Percentiles rank a stretch among this genome's conserved stretches.
phyloP scores from a whole-genome alignment of 2,329 filamentous ascomycete genomes.

The Biscogniauxia mediterranea region DNA sequence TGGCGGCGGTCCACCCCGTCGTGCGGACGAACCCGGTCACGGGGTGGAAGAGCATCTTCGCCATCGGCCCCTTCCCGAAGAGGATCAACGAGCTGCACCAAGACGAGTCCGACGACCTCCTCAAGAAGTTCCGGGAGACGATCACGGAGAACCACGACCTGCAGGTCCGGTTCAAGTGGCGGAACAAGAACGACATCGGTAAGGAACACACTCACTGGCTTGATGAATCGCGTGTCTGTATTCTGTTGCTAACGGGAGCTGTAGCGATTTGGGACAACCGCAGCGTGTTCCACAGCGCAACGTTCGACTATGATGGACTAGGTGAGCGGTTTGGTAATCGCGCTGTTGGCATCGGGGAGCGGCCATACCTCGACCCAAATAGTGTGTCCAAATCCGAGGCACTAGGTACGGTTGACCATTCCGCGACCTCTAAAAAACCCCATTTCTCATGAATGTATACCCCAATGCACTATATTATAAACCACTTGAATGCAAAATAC shows the following conservation, averaged over 20 bases:
- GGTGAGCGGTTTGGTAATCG: slow-evolving; percentile 46
- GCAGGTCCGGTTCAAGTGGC: slow-evolving; percentile 48
- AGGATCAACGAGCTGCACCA: slow-evolving; percentile 43
- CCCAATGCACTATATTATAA: too few relatives aligned
- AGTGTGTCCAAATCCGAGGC: slow-evolving; percentile 44
- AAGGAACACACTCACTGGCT: slow-evolving; percentile 29
- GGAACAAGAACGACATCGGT: slow-evolving; percentile 43
- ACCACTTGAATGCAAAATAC: too few relatives aligned
- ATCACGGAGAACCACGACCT: slow-evolving; percentile 48
- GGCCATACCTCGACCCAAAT: slow-evolving; percentile 47
- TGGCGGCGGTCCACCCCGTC: slow-evolving; percentile 52
- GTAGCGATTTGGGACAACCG: slow-evolving; percentile 58
- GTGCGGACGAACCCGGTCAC: slow-evolving; percentile 62
- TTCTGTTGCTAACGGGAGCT: too few relatives aligned
- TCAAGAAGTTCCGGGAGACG: slow-evolving; percentile 40
- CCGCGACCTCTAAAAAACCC: too few relatives aligned
- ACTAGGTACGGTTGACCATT: too few relatives aligned
- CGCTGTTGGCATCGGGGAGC: slow-evolving; percentile 50
- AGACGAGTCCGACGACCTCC: slow-evolving; percentile 42
- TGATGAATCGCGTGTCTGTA: too few relatives aligned
- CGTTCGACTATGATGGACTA: slow-evolving; percentile 49
- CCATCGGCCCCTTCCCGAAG: slow-evolving; percentile 41
- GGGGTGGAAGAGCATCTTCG: slow-evolving; percentile 53
- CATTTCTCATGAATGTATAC: too few relatives aligned
- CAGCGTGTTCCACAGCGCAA: slow-evolving; percentile 52